Evolutionary conservation across 2,329 filamentous ascomycete species (phyloP).

Genomic region (Pseudogymnoascus sp.): DNA sequence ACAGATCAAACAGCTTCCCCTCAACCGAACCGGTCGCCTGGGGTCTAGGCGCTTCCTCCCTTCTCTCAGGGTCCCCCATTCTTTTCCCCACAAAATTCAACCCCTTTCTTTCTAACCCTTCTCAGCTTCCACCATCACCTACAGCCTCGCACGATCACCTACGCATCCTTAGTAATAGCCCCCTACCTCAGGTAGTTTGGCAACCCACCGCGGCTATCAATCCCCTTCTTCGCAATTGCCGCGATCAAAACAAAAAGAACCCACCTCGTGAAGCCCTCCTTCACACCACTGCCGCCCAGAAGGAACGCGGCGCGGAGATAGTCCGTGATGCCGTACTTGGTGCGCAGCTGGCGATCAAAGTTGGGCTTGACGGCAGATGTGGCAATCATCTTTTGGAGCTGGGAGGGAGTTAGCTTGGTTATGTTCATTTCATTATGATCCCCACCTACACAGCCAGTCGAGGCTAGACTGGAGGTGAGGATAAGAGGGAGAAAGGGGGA

Average conservation of each 20-base stretch:
- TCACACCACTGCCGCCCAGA: constrained; percentile 43
- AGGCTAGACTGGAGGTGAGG: background rate
- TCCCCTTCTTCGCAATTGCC: constrained; percentile 15
- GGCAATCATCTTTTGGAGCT: constrained; percentile 39
- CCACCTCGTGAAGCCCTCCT: constrained; percentile 48
- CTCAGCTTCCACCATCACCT: background rate
- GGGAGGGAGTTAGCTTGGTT: constrained; percentile 21
- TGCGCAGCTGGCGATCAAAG: constrained; percentile 55
- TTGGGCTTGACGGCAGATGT: constrained; percentile 44
- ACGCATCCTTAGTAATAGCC: background rate
- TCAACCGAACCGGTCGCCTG: background rate
- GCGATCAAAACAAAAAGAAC: constrained; percentile 35
- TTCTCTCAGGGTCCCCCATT: background rate
- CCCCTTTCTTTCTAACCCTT: background rate
- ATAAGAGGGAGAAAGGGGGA: background rate
- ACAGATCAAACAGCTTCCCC: background rate
- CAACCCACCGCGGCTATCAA: constrained; percentile 10
- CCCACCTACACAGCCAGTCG: background rate
- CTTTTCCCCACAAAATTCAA: background rate
- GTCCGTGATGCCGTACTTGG: constrained; percentile 45
- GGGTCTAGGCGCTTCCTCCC: background rate
- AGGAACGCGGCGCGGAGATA: constrained; percentile 46
- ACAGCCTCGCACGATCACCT: background rate
- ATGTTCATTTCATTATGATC: background rate
- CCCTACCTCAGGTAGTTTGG: constrained; percentile 9